Evolutionary conservation across 257 asterid species (phyloP), one percentile per base, ranked within the genome.

Genomic region (Jacaranda copaia): DNA sequence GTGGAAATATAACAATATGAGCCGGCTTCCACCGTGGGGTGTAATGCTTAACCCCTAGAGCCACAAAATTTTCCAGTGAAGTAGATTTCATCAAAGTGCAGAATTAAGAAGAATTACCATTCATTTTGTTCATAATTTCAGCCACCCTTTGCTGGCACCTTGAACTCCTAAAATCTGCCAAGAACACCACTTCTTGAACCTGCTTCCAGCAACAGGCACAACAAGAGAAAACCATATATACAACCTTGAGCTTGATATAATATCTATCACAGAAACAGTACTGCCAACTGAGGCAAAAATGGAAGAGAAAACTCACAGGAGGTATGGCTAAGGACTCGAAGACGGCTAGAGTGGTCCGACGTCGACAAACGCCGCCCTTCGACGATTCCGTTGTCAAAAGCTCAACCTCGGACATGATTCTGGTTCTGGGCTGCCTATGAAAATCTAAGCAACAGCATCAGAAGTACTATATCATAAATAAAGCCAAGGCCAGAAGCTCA

Each of bases 121-220:
- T 86, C 90, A 86, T 81, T 81, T 77, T 88, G 66, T 89, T 58
- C 84, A 90, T 89, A 19, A 89, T 76, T 63, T 84, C 77, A 72
- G 88, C 89, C 13, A 90, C 92, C 80, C 96, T 88, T 67, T 86
- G 76, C 84, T 87, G 92, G 77, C 96, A 90, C 52, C 69, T 75
- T 3, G 86, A 36, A 53, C 94, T 85, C 43, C 86, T 80, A 56
- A 87, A 85, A 86, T 90, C 96, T 0, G 94, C 92, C 35, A 90
- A 59, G 68, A 88, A 85, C 57, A 90, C 91, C 38, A 90, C 90
- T 81, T 90, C 92, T 43, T 90, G 92, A 40, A 88, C 91, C 96
- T 90, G 16, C 6, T 57, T 53, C 40, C 19, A 5, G 68, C 73
- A 62, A 48, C 19, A 49, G 11, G 14, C 9, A 1, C 46, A 42